A percentile compares a stretch with the other conserved stretches of the same genome.
These are phyloP conservation scores for Phaeotremella fagi DNA, from an alignment of 768 basidiomycete species.

Conservation along the genomic window DNA sequence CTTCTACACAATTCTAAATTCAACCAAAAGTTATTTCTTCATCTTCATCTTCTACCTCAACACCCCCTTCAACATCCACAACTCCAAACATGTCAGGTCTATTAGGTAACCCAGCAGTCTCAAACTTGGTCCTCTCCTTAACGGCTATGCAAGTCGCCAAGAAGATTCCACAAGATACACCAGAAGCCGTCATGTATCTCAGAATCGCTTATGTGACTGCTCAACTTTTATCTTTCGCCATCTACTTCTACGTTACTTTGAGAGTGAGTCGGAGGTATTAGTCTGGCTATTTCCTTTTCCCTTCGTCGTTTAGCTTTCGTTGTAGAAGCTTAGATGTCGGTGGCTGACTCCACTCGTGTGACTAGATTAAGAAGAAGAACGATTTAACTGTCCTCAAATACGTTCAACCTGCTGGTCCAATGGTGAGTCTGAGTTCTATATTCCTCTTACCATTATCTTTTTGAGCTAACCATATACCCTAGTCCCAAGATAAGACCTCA, in stretches of 20 bases:
- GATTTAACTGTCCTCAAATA: slow-evolving; percentile 95
- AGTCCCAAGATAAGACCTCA: slow-evolving; percentile 46
- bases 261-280: slow-evolving; percentile 54
- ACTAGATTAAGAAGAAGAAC: slow-evolving; percentile 86
- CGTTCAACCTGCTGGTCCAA: slow-evolving; percentile 69
- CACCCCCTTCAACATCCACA: background rate
- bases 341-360: background rate
- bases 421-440: slow-evolving; percentile 58
- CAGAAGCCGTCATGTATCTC: slow-evolving; percentile 71
- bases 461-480: background rate
- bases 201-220: slow-evolving; percentile 74
- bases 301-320: no score
- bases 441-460: no score
- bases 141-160: slow-evolving; percentile 92
- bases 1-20: background rate
- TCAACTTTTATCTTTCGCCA: slow-evolving; percentile 65
- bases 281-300: background rate
- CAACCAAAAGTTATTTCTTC: no score
- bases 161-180: slow-evolving; percentile 85
- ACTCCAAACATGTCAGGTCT: background rate
- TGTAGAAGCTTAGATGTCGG: background rate
- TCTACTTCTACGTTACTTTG: slow-evolving; percentile 75
- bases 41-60: background rate
- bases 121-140: slow-evolving; percentile 83
- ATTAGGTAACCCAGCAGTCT: slow-evolving; percentile 49